Evolutionary conservation across 2,329 filamentous ascomycete species (phyloP).

Genomic region (Tolypocladium sp.): DNA sequence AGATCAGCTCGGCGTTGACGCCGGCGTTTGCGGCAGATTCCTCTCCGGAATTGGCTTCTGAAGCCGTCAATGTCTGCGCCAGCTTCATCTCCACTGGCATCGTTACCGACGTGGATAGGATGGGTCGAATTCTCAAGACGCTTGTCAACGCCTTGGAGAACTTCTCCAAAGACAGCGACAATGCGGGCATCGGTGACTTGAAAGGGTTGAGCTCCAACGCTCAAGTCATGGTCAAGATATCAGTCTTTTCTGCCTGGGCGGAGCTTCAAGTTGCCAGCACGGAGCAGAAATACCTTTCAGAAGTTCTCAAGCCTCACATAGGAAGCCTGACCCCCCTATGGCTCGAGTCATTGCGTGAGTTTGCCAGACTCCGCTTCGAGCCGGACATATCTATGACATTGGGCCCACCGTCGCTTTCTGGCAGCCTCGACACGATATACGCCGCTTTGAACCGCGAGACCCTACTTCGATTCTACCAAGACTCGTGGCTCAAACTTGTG

Average conservation of each 20-base stretch:
- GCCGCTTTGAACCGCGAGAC: conserved; percentile 92
- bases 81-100: conserved; percentile 96
- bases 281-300: conserved; percentile 80
- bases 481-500: conserved; percentile 91
- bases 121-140: conserved; percentile 94
- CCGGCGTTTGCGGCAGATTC: conserved; percentile 95
- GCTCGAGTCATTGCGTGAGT: conserved; percentile 88
- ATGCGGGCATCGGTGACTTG: conserved; percentile 83
- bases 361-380: conserved; percentile 87
- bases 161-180: conserved; percentile 73
- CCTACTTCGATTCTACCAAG: conserved; percentile 89
- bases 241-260: conserved; percentile 94
- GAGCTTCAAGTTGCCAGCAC: conserved; percentile 91
- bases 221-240: conserved; percentile 97
- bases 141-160: conserved; percentile 86
- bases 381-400: conserved; percentile 91
- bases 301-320: conserved; percentile 85
- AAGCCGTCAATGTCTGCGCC: conserved; percentile 96
- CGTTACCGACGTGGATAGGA: conserved; percentile 94
- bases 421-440: conserved; percentile 88
- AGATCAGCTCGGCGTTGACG: conserved; percentile 93
- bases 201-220: conserved; percentile 91
- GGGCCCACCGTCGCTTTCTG: conserved; percentile 70
- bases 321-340: conserved; percentile 84
- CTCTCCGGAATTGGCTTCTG: conserved; percentile 87